These are phyloP conservation scores for Trichoderma asperelloides DNA, from an alignment of 495 filamentous ascomycete genomes.

Conservation along the genomic window DNA sequence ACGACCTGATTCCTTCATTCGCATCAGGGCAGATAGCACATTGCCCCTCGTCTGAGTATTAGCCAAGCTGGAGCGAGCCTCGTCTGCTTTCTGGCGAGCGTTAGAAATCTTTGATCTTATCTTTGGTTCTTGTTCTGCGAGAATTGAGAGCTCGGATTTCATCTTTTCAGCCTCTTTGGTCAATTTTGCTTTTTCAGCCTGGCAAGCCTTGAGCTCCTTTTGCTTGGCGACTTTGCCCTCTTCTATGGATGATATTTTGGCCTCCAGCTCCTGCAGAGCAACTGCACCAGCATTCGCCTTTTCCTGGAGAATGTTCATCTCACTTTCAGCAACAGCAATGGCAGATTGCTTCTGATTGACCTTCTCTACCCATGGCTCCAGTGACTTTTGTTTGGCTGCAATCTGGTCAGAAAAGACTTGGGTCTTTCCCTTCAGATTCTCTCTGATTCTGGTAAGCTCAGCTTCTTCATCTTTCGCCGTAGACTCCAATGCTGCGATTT, in stretches of 20 bases:
- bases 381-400: conserved; percentile 78
- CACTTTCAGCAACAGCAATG: conserved; percentile 88
- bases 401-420: conserved; percentile 91
- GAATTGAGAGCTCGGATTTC: conserved; percentile 60
- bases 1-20: conserved; percentile 88
- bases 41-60: conserved; percentile 88
- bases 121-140: conserved; percentile 68
- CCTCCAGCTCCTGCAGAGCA: conserved; percentile 73
- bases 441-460: conserved; percentile 70
- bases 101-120: conserved; percentile 73
- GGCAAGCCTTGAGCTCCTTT: conserved; percentile 65
- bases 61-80: conserved; percentile 81
- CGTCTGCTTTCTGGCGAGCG: conserved; percentile 86
- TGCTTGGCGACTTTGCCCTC: conserved; percentile 60
- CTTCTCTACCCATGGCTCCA: conserved; percentile 94
- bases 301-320: conserved; percentile 83
- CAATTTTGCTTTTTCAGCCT: conserved; percentile 58
- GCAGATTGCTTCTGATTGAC: conserved; percentile 91
- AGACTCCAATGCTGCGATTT: conserved; percentile 65
- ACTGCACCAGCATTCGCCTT: conserved; percentile 77
- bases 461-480: conserved; percentile 69
- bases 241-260: conserved; percentile 65
- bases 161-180: conserved; percentile 67
- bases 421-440: conserved; percentile 86
- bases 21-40: conserved; percentile 83